Percentiles rank a stretch among this genome's conserved stretches.
These are phyloP conservation scores for Auxenochlorella pyrenoidosa DNA, from an alignment of 139 green algal genomes.

Conservation along the genomic window DNA sequence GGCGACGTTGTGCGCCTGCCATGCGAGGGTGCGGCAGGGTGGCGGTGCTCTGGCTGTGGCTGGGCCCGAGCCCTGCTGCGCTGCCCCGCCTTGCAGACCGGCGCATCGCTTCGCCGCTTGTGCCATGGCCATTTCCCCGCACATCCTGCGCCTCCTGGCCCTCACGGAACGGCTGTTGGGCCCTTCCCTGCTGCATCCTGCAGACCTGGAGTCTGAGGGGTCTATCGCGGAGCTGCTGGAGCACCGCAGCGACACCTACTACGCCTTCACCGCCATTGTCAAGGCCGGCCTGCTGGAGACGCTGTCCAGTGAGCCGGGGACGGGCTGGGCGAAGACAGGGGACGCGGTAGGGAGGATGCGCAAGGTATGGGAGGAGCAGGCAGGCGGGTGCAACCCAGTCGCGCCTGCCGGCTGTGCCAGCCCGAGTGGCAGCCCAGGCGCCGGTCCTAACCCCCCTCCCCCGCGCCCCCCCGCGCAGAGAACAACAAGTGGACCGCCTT, in stretches of 20 bases:
- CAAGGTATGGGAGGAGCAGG: too few relatives aligned
- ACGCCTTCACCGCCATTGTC: background rate
- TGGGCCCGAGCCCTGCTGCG: too few relatives aligned
- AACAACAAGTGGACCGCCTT: background rate
- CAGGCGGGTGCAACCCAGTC: too few relatives aligned
- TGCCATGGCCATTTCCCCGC: too few relatives aligned
- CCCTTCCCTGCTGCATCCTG: background rate
- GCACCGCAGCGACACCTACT: conserved; percentile 5
- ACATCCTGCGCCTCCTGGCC: too few relatives aligned
- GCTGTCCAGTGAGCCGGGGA: background rate
- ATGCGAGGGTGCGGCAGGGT: background rate
- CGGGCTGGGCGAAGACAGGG: too few relatives aligned
- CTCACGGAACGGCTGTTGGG: too few relatives aligned
- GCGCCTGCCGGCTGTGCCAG: too few relatives aligned
- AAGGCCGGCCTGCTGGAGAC: background rate
- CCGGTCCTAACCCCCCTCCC: background rate
- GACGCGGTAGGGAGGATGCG: too few relatives aligned
- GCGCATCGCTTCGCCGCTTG: too few relatives aligned
- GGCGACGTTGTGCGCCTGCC: background rate
- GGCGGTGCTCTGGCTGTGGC: background rate
- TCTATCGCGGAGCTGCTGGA: background rate
- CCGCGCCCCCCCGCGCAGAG: background rate
- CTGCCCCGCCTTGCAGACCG: too few relatives aligned
- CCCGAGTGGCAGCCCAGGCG: background rate
- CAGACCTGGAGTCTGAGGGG: background rate